Evolutionary conservation across 2,329 filamentous ascomycete genomes (phyloP), one percentile per base, ranked within the genome.

Genomic region (Penicillium sp.): DNA sequence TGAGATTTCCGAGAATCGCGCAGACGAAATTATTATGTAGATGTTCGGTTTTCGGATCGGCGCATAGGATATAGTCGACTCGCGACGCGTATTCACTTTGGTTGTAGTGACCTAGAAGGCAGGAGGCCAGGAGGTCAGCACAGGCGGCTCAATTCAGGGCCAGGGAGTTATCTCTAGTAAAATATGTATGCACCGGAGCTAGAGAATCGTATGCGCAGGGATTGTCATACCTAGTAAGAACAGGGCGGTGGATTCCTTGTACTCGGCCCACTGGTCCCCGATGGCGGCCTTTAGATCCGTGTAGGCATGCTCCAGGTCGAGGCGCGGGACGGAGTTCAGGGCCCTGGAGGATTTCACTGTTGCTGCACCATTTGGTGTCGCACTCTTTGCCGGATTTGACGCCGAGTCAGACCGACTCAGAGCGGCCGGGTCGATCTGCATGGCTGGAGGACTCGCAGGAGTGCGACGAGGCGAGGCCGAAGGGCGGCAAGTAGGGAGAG

Each of bases 221-320:
- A 24, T 29, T 27, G n/a, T 49, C 72, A 52, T 76, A 84, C 84
- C 85, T 54, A 86, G 71, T 45, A 87, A 74, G 66, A 87, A 88
- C 16, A 79, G 75, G 44, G 79, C 80, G 16, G 85, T 76, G 4
- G 82, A 77, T 54, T 83, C 80, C 69, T 87, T 87, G 66, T 88
- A 88, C 47, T 79, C 78, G 16, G 77, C 74, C 84, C 84, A 88
- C 62, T 82, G 77, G 56, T 86, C 83, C 57, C 81, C 82, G 57
- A 88, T 81, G 21, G 81, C 80, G 50, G 78, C 75, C 68, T 87
- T 87, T 53, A 88, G 76, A 58, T 84, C 81, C 10, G 82, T 81
- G 67, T 88, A 87, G 50, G 86, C 76, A 26, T 84, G 83, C 68
- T 88, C 86, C 51, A 87, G 74, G 64, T 88, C 85, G 55, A 88